These are phyloP conservation scores for Lactuca saligna DNA, from an alignment of 129 eudicot species.

Conservation along the genomic window DNA sequence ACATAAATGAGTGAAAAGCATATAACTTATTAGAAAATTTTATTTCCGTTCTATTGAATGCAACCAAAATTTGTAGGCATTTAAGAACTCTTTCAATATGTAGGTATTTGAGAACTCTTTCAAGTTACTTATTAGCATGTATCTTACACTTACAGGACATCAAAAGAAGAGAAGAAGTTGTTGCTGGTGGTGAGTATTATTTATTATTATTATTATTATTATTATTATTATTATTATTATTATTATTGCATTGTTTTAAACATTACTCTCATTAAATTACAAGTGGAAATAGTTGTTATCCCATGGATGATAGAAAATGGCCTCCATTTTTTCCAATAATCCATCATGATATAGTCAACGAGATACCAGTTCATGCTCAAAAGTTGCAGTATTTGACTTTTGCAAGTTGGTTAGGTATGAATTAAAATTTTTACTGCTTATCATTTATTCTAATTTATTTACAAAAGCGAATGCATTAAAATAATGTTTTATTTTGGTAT, in stretches of 20 bases:
- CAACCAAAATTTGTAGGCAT: too few species aligned
- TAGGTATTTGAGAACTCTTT: constrained; percentile 14
- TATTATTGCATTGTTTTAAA: constrained; percentile 14
- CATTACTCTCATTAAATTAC: constrained; percentile 23
- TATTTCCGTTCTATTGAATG: too few species aligned
- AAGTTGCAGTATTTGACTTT: constrained; percentile 97
- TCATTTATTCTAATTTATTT: not conserved
- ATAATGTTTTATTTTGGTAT: constrained; percentile 20
- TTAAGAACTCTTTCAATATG: too few species aligned
- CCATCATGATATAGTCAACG: constrained; percentile 97
- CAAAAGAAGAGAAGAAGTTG: constrained; percentile 91
- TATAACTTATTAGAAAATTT: too few species aligned
- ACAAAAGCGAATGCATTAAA: not conserved
- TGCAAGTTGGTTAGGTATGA: constrained; percentile 99
- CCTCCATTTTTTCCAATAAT: constrained; percentile 95
- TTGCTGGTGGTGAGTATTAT: constrained; percentile 63
- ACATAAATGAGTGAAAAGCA: too few species aligned
- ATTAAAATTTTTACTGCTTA: not conserved
- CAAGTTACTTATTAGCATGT: constrained; percentile 15
- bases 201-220: not conserved
- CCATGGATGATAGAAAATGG: constrained; percentile 84
- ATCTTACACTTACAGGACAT: constrained; percentile 80
- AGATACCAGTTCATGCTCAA: constrained; percentile 96
- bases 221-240: too few species aligned
- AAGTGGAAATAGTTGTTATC: constrained; percentile 56